A percentile compares a stretch with the other conserved stretches of the same genome.
phyloP scores from a whole-genome alignment of 129 eudicot genomes.

The Smallanthus sonchifolius region DNA sequence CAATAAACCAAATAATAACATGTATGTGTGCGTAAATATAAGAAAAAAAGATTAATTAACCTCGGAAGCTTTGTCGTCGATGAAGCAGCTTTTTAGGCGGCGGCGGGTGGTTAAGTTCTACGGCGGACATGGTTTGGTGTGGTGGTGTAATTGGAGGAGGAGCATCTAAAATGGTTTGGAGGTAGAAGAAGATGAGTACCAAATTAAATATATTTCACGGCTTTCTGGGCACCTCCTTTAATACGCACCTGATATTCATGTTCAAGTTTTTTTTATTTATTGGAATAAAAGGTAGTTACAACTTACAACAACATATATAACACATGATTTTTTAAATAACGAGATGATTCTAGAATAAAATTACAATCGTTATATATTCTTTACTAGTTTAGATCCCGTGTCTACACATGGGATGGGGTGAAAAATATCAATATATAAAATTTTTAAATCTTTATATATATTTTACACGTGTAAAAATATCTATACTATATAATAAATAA shows the following conservation, averaged over 20 bases:
- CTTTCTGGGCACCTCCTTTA: neutral
- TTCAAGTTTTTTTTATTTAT: neutral
- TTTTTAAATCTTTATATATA: no score
- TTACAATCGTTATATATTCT: no score
- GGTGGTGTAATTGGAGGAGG: no score
- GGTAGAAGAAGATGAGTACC: neutral
- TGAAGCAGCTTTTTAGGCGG: neutral
- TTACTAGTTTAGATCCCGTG: no score
- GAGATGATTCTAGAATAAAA: no score
- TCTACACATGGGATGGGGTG: no score
- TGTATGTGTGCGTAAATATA: neutral
- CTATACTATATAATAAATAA: no score
- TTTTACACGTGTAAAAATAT: no score
- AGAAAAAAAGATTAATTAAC: neutral
- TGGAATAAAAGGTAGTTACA: neutral
- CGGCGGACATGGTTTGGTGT: neutral
- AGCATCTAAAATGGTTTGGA: no score
- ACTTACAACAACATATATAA: neutral
- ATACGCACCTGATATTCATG: neutral
- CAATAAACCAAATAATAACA: neutral
- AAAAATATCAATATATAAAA: no score
- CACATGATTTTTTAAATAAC: no score
- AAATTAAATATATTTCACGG: neutral
- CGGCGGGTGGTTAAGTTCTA: neutral
- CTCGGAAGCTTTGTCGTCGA: conserved; percentile 2